Evolutionary conservation across 768 basidiomycete genomes (phyloP), one percentile per base, ranked within the genome.

Genomic region (Amanita pallidorosea): DNA sequence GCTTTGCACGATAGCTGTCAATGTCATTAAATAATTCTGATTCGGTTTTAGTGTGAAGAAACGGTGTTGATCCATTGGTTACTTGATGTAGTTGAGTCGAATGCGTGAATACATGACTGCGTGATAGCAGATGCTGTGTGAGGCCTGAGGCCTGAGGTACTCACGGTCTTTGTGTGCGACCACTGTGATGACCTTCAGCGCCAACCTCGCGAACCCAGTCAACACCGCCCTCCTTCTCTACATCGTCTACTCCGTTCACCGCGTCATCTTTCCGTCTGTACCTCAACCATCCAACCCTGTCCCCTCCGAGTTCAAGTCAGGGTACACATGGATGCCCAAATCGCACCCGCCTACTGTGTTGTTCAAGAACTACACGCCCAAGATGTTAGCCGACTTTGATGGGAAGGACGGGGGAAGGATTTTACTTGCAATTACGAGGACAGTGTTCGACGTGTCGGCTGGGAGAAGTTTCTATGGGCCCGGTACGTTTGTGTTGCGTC

Each of bases 381-480:
- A 76, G 63, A 83, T 88, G 2, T 70, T 95, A 22, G 70, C 66
- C 40, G 77, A 77, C 1, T 91, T 82, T 63, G 72, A 77, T 57
- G 82, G 88, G 23, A 69, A 69, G 45, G 72, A 23, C 23, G 23
- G 23, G 23, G 23, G 23, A 23, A 23, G 23, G 23, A 23, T 23
- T 23, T 23, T 23, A 23, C 74, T 97, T 11, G 90, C 70, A 0
- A 96, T 99, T 54, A 79, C 83, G 49, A 77, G 88, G 25, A 81
- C 72, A 31, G 94, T 98, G 49, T 99, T 95, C 64, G 96, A 99
- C 61, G 95, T 98, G 43, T 87, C 88, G 0, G 73, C 79, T 3
- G 95, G 95, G 22, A 74, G 83, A 57, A 85, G 77, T 61, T 99
- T 99, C 69, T 98, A 98, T 64, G 95, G 95, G 1, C 95, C 95